Evolutionary conservation across 1,284 basidiomycete genomes (phyloP), one percentile per base, ranked within the genome.

Genomic region (Cystobasidiaceae sp.): DNA sequence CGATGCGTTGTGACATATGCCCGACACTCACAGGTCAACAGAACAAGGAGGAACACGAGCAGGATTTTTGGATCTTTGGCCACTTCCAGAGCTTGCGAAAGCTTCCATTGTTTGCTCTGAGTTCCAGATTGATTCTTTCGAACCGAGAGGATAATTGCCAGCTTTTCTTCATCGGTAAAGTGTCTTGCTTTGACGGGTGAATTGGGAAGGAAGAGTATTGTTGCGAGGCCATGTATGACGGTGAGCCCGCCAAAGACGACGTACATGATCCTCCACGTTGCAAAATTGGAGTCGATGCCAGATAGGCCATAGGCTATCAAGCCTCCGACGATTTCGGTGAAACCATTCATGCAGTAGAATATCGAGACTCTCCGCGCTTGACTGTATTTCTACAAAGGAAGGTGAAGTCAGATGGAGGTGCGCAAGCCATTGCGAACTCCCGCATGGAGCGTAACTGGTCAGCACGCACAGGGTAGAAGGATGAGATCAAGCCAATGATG

Each of bases 401-500:
- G n/a, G n/a, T n/a, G n/a, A n/a, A n/a, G n/a, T n/a, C n/a, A n/a
- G n/a, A n/a, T n/a, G n/a, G n/a, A n/a, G n/a, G n/a, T n/a, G n/a
- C n/a, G n/a, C n/a, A n/a, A n/a, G n/a, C n/a, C n/a, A n/a, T n/a
- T n/a, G n/a, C n/a, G n/a, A n/a, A n/a, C n/a, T n/a, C n/a, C n/a
- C n/a, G n/a, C n/a, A n/a, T n/a, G n/a, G n/a, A n/a, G n/a, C n/a
- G n/a, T n/a, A n/a, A n/a, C n/a, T n/a, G n/a, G n/a, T n/a, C n/a
- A n/a, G n/a, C n/a, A n/a, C n/a, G n/a, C n/a, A n/a, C n/a, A n/a
- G 34, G 34, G 55, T 57, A 57, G 43, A 57, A 57, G 5, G 23
- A 23, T 4, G n/a, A n/a, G 55, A 44, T 45, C 9, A 57, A 27
- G n/a, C 23, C 21, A 30, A 44, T 57, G 55, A 57, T 19, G 8